Percentiles rank a stretch among this genome's conserved stretches.
These are phyloP conservation scores for Sophora flavescens DNA, from an alignment of 306 rosid genomes.

Conservation along the genomic window DNA sequence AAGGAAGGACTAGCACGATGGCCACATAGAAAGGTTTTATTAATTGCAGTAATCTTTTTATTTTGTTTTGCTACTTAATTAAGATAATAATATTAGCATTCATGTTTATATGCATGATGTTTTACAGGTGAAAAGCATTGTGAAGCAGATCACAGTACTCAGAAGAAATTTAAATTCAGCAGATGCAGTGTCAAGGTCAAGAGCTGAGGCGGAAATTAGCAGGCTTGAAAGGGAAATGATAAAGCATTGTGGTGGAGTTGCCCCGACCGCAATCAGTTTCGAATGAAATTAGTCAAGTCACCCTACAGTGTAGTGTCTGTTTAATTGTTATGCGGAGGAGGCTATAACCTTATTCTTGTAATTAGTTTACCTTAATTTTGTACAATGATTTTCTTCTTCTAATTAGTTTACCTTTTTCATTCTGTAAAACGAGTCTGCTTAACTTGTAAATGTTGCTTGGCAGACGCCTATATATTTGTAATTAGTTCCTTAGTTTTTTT, in stretches of 20 bases:
- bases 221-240: conserved; percentile 55
- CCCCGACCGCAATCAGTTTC: conserved; percentile 39
- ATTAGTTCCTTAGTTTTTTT: background rate
- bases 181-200: conserved; percentile 42
- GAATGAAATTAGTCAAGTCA: background rate
- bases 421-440: background rate
- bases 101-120: no score
- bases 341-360: background rate
- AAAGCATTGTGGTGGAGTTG: conserved; percentile 49
- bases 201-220: conserved; percentile 59
- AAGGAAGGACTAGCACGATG: conserved; percentile 60
- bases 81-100: no score
- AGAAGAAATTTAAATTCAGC: conserved; percentile 20
- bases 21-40: conserved; percentile 82
- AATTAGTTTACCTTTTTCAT: background rate
- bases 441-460: background rate
- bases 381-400: background rate
- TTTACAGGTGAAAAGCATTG: conserved; percentile 59
- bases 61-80: background rate
- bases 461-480: background rate
- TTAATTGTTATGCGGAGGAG: conserved; percentile 21
- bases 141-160: conserved; percentile 51
- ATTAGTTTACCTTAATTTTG: background rate
- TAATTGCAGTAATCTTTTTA: background rate
- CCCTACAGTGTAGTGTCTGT: background rate